Conservation (phyloP, 805 yeast species). For the Hanseniaspora vineae region DNA sequence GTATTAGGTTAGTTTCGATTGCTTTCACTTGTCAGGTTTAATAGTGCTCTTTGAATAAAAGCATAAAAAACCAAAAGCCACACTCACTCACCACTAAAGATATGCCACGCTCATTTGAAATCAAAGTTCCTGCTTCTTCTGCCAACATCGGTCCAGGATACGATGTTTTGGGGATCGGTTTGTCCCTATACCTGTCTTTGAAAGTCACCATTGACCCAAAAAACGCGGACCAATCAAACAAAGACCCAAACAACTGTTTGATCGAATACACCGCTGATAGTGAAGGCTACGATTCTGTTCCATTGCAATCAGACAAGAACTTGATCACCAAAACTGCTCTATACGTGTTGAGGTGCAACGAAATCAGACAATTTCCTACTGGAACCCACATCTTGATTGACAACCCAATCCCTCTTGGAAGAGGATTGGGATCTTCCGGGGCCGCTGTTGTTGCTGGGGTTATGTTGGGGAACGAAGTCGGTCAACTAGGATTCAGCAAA, state of each 20-base stretch:
- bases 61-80: no score
- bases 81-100: not conserved
- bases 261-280: constrained; percentile 55
- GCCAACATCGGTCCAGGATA: constrained; percentile 99
- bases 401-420: constrained; percentile 91
- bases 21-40: no score
- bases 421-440: constrained; percentile 95
- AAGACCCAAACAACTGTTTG: constrained; percentile 56
- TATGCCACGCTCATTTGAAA: constrained; percentile 41
- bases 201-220: constrained; percentile 50
- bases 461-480: constrained; percentile 75
- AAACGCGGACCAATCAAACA: constrained; percentile 31
- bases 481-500: constrained; percentile 57
- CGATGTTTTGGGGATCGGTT: constrained; percentile 89
- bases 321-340: constrained; percentile 87
- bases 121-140: constrained; percentile 88
- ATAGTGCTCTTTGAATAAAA: no score
- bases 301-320: constrained; percentile 64
- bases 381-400: constrained; percentile 72
- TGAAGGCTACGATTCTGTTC: constrained; percentile 74
- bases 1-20: no score
- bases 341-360: constrained; percentile 79
- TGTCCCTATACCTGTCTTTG: constrained; percentile 60
- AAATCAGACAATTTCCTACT: constrained; percentile 58
- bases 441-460: constrained; percentile 98